Percentiles rank a stretch among this genome's conserved stretches.
Conservation (phyloP, 352 stramenopile genomes). For the Plasmopara halstedii region DNA sequence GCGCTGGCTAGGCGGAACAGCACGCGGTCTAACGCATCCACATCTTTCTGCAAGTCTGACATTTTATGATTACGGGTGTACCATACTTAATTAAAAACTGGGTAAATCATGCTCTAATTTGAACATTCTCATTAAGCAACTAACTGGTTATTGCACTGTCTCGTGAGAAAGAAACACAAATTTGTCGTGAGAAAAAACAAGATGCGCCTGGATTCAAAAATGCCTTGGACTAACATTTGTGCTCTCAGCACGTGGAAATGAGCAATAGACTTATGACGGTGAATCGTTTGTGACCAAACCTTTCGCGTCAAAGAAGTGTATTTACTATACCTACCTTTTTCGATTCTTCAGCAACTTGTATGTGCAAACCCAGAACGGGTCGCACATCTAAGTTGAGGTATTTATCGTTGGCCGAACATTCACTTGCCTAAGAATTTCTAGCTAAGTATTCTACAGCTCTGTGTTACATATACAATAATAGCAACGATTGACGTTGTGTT, state of each 20-base stretch:
- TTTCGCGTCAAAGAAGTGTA: conserved; percentile 78
- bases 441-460: conserved; percentile 58
- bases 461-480: conserved; percentile 65
- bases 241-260: conserved; percentile 71
- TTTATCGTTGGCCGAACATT: conserved; percentile 76
- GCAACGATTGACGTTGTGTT: conserved; percentile 50
- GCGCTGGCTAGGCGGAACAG: conserved; percentile 70
- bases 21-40: conserved; percentile 65
- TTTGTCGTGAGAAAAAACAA: no score
- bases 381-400: conserved; percentile 82
- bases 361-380: conserved; percentile 82
- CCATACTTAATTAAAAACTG: not conserved
- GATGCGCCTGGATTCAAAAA: conserved; percentile 92
- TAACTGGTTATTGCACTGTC: no score
- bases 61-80: conserved; percentile 2
- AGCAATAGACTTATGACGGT: conserved; percentile 64
- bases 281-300: conserved; percentile 83
- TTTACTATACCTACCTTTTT: conserved; percentile 57
- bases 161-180: no score
- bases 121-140: no score
- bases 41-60: conserved; percentile 35
- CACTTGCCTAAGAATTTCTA: conserved; percentile 36
- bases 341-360: conserved; percentile 61
- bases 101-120: no score
- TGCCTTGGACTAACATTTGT: conserved; percentile 77